phyloP scores from a whole-genome alignment of 2,329 filamentous ascomycete species.

The Aspergillus felis region DNA sequence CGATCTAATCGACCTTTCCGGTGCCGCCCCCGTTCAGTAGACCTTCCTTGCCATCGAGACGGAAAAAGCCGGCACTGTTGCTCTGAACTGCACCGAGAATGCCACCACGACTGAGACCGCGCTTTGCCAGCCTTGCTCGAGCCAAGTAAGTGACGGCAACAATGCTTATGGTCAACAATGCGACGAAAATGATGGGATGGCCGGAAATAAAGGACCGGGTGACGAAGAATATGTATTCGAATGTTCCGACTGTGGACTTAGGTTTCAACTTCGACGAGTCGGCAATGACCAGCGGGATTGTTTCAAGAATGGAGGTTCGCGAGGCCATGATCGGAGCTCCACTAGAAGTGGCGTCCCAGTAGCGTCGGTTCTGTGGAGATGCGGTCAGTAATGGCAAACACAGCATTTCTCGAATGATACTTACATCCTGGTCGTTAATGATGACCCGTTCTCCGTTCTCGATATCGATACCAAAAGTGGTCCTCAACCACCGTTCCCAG shows the following conservation, averaged over 20 bases:
- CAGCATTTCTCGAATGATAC: slow-evolving; percentile 31
- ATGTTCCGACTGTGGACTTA: slow-evolving; percentile 47
- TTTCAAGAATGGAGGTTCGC: slow-evolving; percentile 86
- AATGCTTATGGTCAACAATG: slow-evolving; percentile 35
- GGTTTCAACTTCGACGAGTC: slow-evolving; percentile 46
- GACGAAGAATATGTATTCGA: slow-evolving; percentile 46
- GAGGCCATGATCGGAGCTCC: slow-evolving; percentile 87
- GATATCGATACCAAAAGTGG: slow-evolving; percentile 90
- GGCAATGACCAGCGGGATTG: slow-evolving; percentile 52
- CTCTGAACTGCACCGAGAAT: slow-evolving; percentile 33
- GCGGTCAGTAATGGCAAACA: not conserved
- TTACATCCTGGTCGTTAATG: slow-evolving; percentile 95
- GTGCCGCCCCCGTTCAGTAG: slow-evolving; percentile 40
- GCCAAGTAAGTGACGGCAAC: slow-evolving; percentile 31
- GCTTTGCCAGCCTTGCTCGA: slow-evolving; percentile 28
- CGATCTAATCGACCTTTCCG: slow-evolving; percentile 45
- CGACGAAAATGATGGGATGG: slow-evolving; percentile 43
- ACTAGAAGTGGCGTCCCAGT: slow-evolving; percentile 89
- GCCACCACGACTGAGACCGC: slow-evolving; percentile 27
- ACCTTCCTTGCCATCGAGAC: slow-evolving; percentile 47
- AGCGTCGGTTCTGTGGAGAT: slow-evolving; percentile 69
- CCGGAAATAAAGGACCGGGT: slow-evolving; percentile 40
- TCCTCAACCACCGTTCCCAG: slow-evolving; percentile 94
- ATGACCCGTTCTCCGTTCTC: slow-evolving; percentile 84
- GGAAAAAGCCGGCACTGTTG: slow-evolving; percentile 42